Conservation (phyloP, 805 yeast genomes). For the Metschnikowia chrysomelidarum region DNA sequence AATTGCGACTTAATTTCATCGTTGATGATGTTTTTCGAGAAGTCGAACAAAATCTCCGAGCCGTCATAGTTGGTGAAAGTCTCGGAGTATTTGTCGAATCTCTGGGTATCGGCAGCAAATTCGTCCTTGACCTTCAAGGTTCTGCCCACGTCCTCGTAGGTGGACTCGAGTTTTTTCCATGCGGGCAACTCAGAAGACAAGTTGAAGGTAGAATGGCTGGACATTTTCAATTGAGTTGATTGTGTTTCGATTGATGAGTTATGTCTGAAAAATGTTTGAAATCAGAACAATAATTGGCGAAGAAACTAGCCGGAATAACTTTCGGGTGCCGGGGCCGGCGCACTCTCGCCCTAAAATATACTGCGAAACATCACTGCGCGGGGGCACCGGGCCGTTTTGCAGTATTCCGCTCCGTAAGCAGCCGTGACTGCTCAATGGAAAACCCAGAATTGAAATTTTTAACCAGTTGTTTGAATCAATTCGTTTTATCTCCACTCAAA, state of each 20-base stretch:
- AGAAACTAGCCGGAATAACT: not conserved
- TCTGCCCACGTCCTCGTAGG: slow-evolving; percentile 71
- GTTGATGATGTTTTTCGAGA: slow-evolving; percentile 89
- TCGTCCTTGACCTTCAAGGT: slow-evolving; percentile 71
- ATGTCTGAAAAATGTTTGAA: not conserved
- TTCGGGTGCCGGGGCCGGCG: slow-evolving; percentile 8
- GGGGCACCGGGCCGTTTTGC: no score
- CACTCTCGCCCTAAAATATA: slow-evolving; percentile 14
- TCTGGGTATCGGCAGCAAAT: slow-evolving; percentile 67
- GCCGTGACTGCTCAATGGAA: no score
- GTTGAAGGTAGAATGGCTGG: slow-evolving; percentile 39
- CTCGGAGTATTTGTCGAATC: slow-evolving; percentile 75
- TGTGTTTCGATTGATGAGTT: not conserved
- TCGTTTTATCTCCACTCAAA: no score
- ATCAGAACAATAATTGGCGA: not conserved
- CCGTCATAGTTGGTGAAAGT: slow-evolving; percentile 83
- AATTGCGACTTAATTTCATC: slow-evolving; percentile 73
- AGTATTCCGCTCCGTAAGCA: no score
- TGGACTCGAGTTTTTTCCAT: slow-evolving; percentile 72
- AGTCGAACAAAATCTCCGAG: slow-evolving; percentile 88
- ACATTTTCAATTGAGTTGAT: slow-evolving; percentile 14
- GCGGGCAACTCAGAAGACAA: slow-evolving; percentile 75
- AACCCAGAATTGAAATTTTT: no score
- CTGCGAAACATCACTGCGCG: not conserved
- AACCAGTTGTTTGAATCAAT: no score